These are phyloP conservation scores for Pseudonectria buxi DNA, from an alignment of 2,329 filamentous ascomycete species.

Conservation along the genomic window DNA sequence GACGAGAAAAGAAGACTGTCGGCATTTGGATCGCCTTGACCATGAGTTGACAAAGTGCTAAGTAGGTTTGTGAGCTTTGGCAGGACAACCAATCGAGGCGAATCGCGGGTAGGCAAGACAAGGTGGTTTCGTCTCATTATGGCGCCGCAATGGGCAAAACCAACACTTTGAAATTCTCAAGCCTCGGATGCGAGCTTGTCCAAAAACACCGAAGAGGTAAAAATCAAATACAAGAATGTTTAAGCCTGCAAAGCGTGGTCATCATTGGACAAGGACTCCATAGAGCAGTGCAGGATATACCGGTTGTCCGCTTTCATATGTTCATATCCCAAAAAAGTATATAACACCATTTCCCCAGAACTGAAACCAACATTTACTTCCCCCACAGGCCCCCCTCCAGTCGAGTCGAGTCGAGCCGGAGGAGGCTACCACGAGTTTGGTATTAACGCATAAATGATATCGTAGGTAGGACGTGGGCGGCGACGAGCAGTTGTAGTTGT, in stretches of 20 bases:
- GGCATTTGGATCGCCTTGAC: no score
- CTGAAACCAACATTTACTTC: constrained; percentile 23
- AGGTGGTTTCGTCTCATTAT: constrained; percentile 18
- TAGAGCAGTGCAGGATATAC: constrained; percentile 24
- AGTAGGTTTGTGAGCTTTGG: constrained; percentile 14
- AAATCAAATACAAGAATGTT: constrained; percentile 23
- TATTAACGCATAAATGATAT: constrained; percentile 36
- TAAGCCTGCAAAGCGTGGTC: constrained; percentile 24
- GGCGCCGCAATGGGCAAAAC: constrained; percentile 14
- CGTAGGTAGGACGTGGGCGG: constrained; percentile 33
- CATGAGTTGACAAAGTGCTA: constrained; percentile 15
- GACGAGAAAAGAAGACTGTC: constrained; percentile 6
- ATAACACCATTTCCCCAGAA: constrained; percentile 26
- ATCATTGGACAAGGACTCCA: constrained; percentile 26
- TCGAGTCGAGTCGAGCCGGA: constrained; percentile 35
- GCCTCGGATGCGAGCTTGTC: constrained; percentile 17
- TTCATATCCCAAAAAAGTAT: constrained; percentile 30
- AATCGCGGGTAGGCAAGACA: constrained; percentile 19
- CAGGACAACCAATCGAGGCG: constrained; percentile 13
- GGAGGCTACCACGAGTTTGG: constrained; percentile 31
- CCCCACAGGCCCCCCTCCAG: constrained; percentile 19
- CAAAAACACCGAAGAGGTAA: constrained; percentile 22
- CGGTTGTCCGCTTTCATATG: constrained; percentile 28
- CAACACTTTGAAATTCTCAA: constrained; percentile 27
- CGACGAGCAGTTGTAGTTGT: constrained; percentile 25